phyloP scores from a whole-genome alignment of 768 basidiomycete species.

The Sporobolomyces roseus region DNA sequence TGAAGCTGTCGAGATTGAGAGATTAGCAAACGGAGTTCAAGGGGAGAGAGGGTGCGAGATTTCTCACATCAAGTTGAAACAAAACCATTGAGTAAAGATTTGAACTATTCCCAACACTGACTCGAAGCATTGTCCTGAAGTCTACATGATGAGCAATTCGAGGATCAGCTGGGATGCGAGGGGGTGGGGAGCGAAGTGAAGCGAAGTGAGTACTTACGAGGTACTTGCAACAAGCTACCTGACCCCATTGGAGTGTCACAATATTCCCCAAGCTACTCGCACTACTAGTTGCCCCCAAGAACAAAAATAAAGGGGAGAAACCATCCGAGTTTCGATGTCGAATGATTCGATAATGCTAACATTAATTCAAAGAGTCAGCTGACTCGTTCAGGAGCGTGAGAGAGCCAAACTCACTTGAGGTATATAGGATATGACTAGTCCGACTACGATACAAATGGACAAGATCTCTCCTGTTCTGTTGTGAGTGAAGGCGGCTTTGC shows the following conservation, averaged over 20 bases:
- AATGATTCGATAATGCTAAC: conserved; percentile 59
- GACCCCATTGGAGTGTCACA: conserved; percentile 75
- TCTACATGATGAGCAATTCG: conserved; percentile 53
- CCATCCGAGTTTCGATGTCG: conserved; percentile 73
- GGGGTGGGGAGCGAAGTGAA: not conserved
- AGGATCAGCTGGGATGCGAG: not conserved
- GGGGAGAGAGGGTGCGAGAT: conserved; percentile 37
- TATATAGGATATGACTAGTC: conserved; percentile 73
- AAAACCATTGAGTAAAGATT: conserved; percentile 73
- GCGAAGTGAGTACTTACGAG: conserved; percentile 57
- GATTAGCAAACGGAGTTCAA: not conserved
- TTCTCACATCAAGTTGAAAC: conserved; percentile 81
- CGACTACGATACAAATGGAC: conserved; percentile 62
- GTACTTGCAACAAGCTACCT: conserved; percentile 72
- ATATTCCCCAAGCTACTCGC: conserved; percentile 54
- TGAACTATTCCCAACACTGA: conserved; percentile 76
- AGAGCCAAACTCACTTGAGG: conserved; percentile 61
- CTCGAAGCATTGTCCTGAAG: conserved; percentile 67
- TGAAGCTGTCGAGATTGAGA: conserved; percentile 57
- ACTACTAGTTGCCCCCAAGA: conserved; percentile 61
- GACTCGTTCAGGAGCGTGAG: not conserved
- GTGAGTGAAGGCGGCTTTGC: conserved; percentile 52
- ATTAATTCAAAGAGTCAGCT: not conserved
- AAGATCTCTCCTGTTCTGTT: conserved; percentile 68
- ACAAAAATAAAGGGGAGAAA: conserved; percentile 82